These are phyloP conservation scores for Solanum clarkiae DNA, from an alignment of 257 asterid species.

Conservation along the genomic window DNA sequence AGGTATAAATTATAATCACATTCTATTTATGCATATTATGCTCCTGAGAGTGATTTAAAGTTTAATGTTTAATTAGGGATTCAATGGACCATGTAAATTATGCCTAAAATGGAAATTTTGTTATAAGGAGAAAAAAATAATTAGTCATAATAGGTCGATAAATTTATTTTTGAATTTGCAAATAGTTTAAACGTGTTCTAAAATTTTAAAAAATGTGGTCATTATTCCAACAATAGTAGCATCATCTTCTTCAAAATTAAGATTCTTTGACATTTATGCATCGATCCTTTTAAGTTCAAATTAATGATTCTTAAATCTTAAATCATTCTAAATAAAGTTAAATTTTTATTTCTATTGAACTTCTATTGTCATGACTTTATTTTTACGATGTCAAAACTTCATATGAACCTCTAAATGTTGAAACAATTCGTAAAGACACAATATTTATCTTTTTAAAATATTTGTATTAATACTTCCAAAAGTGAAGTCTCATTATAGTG, in stretches of 20 bases:
- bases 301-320: neutral
- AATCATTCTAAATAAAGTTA: neutral
- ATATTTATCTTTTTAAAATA: neutral
- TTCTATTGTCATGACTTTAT: neutral
- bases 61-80: neutral
- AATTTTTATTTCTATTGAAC: neutral
- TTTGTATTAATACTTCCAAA: neutral
- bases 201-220: neutral
- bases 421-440: neutral
- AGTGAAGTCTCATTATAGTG: neutral
- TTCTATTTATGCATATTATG: too few species aligned
- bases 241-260: neutral
- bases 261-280: neutral
- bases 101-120: too few species aligned
- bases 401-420: neutral
- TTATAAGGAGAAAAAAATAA: neutral
- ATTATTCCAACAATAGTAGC: neutral
- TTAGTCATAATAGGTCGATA: neutral
- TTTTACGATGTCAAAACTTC: neutral
- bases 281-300: neutral
- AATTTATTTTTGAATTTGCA: neutral
- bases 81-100: neutral
- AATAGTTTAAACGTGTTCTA: neutral
- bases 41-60: neutral
- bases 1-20: too few species aligned